Evolutionary conservation across 2,329 filamentous ascomycete genomes (phyloP).

Genomic region (Colletotrichum viniferum): DNA sequence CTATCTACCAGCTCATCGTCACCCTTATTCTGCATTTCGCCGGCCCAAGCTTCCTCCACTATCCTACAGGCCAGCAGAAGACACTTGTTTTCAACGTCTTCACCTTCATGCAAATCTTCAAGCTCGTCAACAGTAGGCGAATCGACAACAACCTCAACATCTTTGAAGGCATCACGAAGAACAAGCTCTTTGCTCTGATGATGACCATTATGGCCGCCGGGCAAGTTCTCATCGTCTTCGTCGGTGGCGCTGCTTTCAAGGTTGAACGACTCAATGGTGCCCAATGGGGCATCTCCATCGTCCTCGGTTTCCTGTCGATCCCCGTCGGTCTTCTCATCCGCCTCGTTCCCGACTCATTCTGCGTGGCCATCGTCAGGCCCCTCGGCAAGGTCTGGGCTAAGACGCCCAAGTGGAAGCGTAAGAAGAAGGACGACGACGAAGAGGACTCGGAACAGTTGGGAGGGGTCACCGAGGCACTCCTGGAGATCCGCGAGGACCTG

Average conservation of each 20-base stretch:
- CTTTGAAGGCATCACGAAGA: constrained; percentile 71
- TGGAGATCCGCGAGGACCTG: constrained; percentile 66
- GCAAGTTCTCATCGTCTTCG: constrained; percentile 74
- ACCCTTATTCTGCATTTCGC: constrained; percentile 75
- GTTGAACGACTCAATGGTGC: constrained; percentile 54
- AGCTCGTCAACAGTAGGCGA: constrained; percentile 75
- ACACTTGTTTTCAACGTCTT: constrained; percentile 84
- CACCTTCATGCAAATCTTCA: constrained; percentile 87
- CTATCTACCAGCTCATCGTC: constrained; percentile 76
- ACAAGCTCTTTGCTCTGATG: constrained; percentile 74
- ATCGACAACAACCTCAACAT: constrained; percentile 79
- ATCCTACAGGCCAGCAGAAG: constrained; percentile 43
- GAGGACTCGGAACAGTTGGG: constrained; percentile 36
- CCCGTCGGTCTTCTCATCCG: constrained; percentile 71
- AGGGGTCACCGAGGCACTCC: constrained; percentile 44
- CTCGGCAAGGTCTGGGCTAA: constrained; percentile 18
- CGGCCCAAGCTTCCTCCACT: constrained; percentile 55
- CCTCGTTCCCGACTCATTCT: constrained; percentile 33
- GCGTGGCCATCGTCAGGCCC: constrained; percentile 24
- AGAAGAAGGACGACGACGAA: constrained; percentile 22
- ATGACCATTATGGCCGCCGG: constrained; percentile 73
- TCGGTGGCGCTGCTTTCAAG: constrained; percentile 69
- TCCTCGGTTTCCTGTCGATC: constrained; percentile 69
- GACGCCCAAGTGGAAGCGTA: constrained; percentile 20
- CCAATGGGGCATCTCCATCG: constrained; percentile 73